Evolutionary conservation across 2,329 filamentous ascomycete genomes (phyloP), one percentile per base, ranked within the genome.

Genomic region (Incumbomyces lentus): DNA sequence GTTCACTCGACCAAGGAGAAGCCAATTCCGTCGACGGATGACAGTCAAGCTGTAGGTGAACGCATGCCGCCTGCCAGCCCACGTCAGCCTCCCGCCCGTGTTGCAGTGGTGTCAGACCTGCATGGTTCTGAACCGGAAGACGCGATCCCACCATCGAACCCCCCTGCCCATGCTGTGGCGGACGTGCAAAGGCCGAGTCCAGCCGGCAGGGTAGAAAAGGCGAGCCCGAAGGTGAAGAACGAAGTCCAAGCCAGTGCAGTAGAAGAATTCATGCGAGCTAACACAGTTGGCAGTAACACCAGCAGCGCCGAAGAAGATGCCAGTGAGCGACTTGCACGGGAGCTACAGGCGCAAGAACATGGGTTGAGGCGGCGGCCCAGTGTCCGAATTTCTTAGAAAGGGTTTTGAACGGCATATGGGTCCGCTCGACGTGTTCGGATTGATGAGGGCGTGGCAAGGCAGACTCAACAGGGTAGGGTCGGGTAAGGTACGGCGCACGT

Each of bases 311-410:
- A 57, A 14, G n/a, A 49, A 31, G 51, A 52, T 35, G 51, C 51
- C 18, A 53, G 55, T 39, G 55, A 57, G 42, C 48, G 38, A 37
- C 47, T 57, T 32, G 55, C 55, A 17, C 42, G 53, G 31, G 52
- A 55, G 32, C 43, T 57, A 18, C 55, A 57, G 33, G 55, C 55
- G 18, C 46, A 48, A 13, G 55, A 55, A 35, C 52, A 55, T 49
- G 55, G 55, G 16, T 29, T 57, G 46, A 51, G 55, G 39, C 46
- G 55, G 22, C 46, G 54, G n/a, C 51, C 50, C 8, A 54, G 52
- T 44, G 53, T 56, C 48, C 53, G 54, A 33, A 50, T 49, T 44
- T 56, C 53, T 50, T 53, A 47, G 36, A 40, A 45, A 22, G 42
- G 33, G 30, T 17, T 45, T 45, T 37, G 26, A 38, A 26, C 8